These are phyloP conservation scores for Starmerella scarabaei DNA, from an alignment of 805 yeast genomes.

Conservation along the genomic window DNA sequence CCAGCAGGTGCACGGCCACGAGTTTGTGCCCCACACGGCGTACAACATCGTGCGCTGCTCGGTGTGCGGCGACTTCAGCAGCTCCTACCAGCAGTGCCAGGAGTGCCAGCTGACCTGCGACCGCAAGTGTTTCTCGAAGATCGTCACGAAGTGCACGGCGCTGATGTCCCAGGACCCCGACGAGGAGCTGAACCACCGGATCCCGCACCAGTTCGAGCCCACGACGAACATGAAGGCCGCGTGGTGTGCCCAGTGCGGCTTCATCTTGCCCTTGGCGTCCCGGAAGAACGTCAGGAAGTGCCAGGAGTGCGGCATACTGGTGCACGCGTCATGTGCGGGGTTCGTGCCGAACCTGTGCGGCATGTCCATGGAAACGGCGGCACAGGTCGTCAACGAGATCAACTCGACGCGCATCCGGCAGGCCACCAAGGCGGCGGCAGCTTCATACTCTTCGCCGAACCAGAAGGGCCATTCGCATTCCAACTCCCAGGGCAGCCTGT, in stretches of 20 bases:
- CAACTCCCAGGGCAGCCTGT: neutral
- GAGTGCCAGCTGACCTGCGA: conserved; percentile 70
- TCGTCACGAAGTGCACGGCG: conserved; percentile 70
- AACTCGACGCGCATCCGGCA: conserved; percentile 37
- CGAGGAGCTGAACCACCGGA: conserved; percentile 83
- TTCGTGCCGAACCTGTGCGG: conserved; percentile 98
- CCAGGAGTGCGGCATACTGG: conserved; percentile 79
- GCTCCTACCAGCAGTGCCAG: conserved; percentile 67
- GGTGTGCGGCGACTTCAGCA: conserved; percentile 86
- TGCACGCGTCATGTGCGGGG: conserved; percentile 85
- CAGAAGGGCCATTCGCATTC: neutral
- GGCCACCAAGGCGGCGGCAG: conserved; percentile 22
- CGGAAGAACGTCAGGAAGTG: conserved; percentile 85
- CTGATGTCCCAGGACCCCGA: conserved; percentile 38
- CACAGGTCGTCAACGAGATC: conserved; percentile 72
- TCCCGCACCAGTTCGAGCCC: conserved; percentile 94
- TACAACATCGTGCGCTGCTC: conserved; percentile 97
- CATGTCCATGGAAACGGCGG: conserved; percentile 95
- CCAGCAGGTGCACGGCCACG: conserved; percentile 92
- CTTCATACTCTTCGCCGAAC: conserved; percentile 1
- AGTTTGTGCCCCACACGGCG: conserved; percentile 77
- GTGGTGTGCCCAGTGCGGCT: conserved; percentile 99
- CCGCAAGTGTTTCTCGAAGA: conserved; percentile 63
- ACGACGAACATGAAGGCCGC: conserved; percentile 86
- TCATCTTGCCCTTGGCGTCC: conserved; percentile 79